Base-by-base conservation (phyloP, 345 rosid genomes). In the Hibiscus mutabilis region DNA sequence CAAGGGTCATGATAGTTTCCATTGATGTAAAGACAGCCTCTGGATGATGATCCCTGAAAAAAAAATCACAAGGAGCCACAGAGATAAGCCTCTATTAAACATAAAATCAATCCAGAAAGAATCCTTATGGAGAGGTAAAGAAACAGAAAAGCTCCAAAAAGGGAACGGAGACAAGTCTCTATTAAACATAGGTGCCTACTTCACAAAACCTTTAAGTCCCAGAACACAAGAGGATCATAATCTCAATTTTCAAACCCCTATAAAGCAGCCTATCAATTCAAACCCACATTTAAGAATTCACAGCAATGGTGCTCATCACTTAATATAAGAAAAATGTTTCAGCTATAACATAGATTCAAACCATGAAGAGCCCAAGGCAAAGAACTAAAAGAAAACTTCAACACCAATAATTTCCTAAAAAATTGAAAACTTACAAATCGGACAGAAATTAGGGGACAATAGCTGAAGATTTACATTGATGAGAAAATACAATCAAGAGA, bases 1-100 rank as follows among this genome's bases (percentile, higher is more conserved):
- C 96, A 72, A 90, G 93, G 60, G 81, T 83, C 98, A 92, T 92
- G 52, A 92, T 92, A 69, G 91, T 87, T 83, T 83, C 94, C 97
- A 96, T 92, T 40, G 91, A 91, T 33, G 85, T 76, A 74, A 86
- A 85, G 69, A 96, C 88, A 78, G 80, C 82, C 62, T 78, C 94
- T 10, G 91, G 67, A 76, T 92, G 99, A 77, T 81, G 68, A 74
- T 90, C 96, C 84, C 99, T 92, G 86, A 25, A 72, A 77, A 56
- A 37, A 6, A 42, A 62, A 68, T 33, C 66, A 75, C 53, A 21
- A 59, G 15, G 51, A 46, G 40, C 70, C 15, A 27, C 25, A 27
- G 70, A 56, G 27, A 66, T 19, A 44, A 44, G 35, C 21, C 56
- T 7, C 37, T 8, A 14, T 15, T 24, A 24, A 24, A 22, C 56